Evolutionary conservation across 148 eudicot species (phyloP), one percentile per base, ranked within the genome.

Genomic region (Mesembryanthemum crystallinum): DNA sequence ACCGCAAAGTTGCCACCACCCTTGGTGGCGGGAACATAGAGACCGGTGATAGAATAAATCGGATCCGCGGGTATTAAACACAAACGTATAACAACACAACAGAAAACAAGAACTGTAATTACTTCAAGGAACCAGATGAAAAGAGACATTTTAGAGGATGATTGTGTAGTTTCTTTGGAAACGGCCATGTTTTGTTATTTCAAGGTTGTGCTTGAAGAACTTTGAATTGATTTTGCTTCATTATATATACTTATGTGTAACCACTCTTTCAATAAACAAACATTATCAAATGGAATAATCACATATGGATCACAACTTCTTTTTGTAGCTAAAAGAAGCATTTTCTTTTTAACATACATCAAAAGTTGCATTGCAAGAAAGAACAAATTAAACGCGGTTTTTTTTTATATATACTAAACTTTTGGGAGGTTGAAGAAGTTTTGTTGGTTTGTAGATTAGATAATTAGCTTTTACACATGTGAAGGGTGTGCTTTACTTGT

Each of bases 401-500:
- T 15, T 27, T 29, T 24, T 37, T 6, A 33, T 72, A 57, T 7
- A 8, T 5, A 5, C n/a, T 32, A 5, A n/a, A 25, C 23, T 55
- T 54, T 27, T 32, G 8, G 20, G 51, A 43, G 4, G n/a, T n/a
- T n/a, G n/a, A 29, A 47, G 33, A 4, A 33, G 58, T 51, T 64
- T 27, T 57, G 28, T 39, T 17, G 24, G 61, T 7, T 54, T 54
- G 52, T 30, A 10, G 5, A 68, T 54, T 67, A 65, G 23, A 24
- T 52, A 45, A 18, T n/a, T 29, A 21, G 60, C 35, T 21, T 18
- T 35, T 29, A 29, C 52, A 27, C 20, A 67, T 8, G 7, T 58
- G 81, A 29, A 57, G 45, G 58, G 24, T 67, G 51, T 67, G 39
- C 71, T 75, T 69, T 74, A 37, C 82, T 74, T 75, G 75, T 63